A percentile compares a stretch with the other conserved stretches of the same genome.
Conservation (phyloP, 441 rosid species). For the Theobroma grandiflorum region DNA sequence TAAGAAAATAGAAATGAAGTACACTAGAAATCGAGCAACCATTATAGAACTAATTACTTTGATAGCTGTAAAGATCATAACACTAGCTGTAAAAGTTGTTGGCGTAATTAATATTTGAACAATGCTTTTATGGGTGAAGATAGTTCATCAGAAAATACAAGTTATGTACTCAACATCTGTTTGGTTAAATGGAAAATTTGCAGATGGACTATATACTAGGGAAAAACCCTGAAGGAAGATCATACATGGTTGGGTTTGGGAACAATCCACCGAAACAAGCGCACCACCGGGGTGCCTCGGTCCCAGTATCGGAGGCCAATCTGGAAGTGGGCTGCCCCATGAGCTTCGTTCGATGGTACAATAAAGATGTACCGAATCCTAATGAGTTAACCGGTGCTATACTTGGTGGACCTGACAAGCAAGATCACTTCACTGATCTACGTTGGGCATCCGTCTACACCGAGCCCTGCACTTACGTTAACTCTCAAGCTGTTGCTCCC, state of each 20-base stretch:
- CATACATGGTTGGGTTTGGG: conserved; percentile 96
- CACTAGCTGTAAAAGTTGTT: neutral
- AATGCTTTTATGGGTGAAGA: neutral
- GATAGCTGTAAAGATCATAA: neutral
- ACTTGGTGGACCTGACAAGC: conserved; percentile 85
- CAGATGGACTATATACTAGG: conserved; percentile 91
- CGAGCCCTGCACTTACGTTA: conserved; percentile 92
- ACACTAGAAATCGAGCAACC: neutral
- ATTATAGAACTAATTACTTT: too few relatives aligned
- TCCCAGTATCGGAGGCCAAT: conserved; percentile 40
- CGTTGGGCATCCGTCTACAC: conserved; percentile 69
- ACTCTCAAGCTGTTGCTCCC: conserved; percentile 73
- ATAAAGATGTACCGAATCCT: conserved; percentile 61
- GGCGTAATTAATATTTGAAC: neutral
- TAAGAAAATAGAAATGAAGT: neutral
- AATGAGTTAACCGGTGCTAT: conserved; percentile 91
- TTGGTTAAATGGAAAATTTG: neutral
- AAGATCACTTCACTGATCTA: conserved; percentile 66
- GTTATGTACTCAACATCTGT: neutral
- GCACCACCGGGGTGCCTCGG: conserved; percentile 90
- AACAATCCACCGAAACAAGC: conserved; percentile 75
- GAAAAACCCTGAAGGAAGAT: conserved; percentile 71
- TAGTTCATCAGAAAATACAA: neutral
- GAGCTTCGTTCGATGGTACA: conserved; percentile 73
- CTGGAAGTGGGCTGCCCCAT: conserved; percentile 51